Conservation (phyloP, 2,329 filamentous ascomycete genomes). For the Incumbomyces delicatus region DNA sequence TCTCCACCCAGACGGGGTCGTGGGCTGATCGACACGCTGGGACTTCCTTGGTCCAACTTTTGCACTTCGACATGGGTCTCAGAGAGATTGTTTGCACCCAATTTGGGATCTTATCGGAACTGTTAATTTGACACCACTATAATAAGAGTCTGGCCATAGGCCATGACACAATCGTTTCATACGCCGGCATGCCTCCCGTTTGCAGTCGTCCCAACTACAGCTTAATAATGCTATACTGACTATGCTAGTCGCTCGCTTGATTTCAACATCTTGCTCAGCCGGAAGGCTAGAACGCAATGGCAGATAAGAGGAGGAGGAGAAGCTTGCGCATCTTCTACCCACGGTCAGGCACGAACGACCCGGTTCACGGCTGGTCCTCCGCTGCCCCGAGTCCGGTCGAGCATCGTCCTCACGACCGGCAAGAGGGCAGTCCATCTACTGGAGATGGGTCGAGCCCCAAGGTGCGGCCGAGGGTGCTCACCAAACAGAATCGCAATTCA, state of each 20-base stretch:
- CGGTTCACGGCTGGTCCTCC: constrained; percentile 10
- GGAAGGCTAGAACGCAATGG: constrained; percentile 11
- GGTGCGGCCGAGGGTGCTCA: constrained; percentile 32
- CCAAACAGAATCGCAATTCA: constrained; percentile 40
- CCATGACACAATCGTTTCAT: background rate
- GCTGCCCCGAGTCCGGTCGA: constrained; percentile 22
- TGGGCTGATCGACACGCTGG: too few species aligned
- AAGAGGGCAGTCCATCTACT: constrained; percentile 21
- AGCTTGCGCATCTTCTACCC: constrained; percentile 26
- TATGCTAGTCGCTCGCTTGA: constrained; percentile 1
- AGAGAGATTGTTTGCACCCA: constrained; percentile 3
- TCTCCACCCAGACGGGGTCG: too few species aligned
- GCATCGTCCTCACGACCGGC: constrained; percentile 22
- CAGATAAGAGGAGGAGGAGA: constrained; percentile 25
- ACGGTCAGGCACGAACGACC: constrained; percentile 8
- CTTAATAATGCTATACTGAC: background rate
- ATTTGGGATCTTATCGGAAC: constrained; percentile 1
- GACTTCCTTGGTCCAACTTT: too few species aligned
- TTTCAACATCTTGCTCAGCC: background rate
- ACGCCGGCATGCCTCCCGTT: background rate
- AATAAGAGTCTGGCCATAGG: too few species aligned
- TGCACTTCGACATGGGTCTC: background rate
- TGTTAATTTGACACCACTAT: background rate
- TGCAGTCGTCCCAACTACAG: background rate
- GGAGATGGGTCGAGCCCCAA: constrained; percentile 26